Conservation (phyloP, 441 rosid species). For the Eruca vesicaria region DNA sequence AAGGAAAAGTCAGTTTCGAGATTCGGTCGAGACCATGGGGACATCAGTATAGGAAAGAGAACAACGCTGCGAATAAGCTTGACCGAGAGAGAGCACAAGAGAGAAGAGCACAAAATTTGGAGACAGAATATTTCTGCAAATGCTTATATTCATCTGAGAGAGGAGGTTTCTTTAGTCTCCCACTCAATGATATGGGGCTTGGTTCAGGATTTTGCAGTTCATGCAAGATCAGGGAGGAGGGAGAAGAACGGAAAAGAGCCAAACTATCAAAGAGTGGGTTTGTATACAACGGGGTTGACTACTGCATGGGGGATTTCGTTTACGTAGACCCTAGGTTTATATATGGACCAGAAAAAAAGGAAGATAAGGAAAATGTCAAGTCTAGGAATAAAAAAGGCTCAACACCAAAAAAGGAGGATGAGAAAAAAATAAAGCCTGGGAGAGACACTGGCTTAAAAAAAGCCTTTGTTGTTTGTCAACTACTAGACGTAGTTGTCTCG, state of each 20-base stretch:
- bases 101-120: conserved; percentile 61
- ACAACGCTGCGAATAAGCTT: conserved; percentile 41
- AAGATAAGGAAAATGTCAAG: too few relatives aligned
- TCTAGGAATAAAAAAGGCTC: not conserved
- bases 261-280: conserved; percentile 46
- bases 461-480: conserved; percentile 68
- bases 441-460: conserved; percentile 48
- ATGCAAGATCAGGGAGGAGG: conserved; percentile 45
- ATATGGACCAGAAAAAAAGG: not conserved
- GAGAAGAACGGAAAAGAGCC: conserved; percentile 34
- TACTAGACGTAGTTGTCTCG: conserved; percentile 48
- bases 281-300: conserved; percentile 43
- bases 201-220: conserved; percentile 66
- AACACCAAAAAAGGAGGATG: too few relatives aligned
- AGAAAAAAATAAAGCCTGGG: too few relatives aligned
- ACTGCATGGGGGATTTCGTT: conserved; percentile 51
- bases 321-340: conserved; percentile 48
- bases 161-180: conserved; percentile 80
- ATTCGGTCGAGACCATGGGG: conserved; percentile 76
- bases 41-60: conserved; percentile 50
- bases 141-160: conserved; percentile 69
- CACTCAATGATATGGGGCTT: conserved; percentile 47
- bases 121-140: conserved; percentile 67
- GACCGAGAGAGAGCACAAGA: conserved; percentile 72
- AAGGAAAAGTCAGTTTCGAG: conserved; percentile 45